These are phyloP conservation scores for Erodium texanum DNA, from an alignment of 441 rosid genomes.

Conservation along the genomic window DNA sequence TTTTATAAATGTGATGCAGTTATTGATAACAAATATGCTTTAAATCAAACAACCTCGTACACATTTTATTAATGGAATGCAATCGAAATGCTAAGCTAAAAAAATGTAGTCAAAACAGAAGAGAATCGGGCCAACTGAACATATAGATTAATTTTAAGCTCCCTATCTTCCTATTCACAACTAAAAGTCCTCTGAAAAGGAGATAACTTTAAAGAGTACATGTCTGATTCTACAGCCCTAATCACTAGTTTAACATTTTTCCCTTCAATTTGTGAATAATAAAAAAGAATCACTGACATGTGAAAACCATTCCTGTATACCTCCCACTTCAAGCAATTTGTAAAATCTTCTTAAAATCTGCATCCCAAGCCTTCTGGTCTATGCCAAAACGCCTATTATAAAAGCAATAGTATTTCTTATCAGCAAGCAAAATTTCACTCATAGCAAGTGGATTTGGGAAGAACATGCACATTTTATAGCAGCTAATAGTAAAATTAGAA, in stretches of 20 bases:
- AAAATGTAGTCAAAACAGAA: background rate
- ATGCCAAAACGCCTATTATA: background rate
- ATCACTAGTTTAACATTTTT: background rate
- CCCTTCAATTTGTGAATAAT: background rate
- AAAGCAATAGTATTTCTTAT: background rate
- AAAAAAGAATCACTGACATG: background rate
- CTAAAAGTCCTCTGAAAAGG: background rate
- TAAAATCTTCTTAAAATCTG: background rate
- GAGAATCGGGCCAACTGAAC: background rate
- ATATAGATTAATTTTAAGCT: background rate
- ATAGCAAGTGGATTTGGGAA: background rate
- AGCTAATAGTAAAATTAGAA: background rate
- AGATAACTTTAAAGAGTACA: background rate
- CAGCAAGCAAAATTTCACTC: background rate
- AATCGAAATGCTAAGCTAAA: background rate
- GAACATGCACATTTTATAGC: background rate
- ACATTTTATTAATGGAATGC: too few relatives aligned
- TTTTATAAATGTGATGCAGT: background rate
- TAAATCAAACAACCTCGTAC: background rate
- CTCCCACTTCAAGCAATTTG: background rate
- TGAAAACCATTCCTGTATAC: background rate
- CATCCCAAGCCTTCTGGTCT: background rate
- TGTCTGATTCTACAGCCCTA: background rate
- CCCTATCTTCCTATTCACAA: background rate
- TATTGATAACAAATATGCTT: background rate